A percentile compares a stretch with the other conserved stretches of the same genome.
These are phyloP conservation scores for Monilinia polystroma DNA, from an alignment of 2,329 filamentous ascomycete genomes.

Conservation along the genomic window DNA sequence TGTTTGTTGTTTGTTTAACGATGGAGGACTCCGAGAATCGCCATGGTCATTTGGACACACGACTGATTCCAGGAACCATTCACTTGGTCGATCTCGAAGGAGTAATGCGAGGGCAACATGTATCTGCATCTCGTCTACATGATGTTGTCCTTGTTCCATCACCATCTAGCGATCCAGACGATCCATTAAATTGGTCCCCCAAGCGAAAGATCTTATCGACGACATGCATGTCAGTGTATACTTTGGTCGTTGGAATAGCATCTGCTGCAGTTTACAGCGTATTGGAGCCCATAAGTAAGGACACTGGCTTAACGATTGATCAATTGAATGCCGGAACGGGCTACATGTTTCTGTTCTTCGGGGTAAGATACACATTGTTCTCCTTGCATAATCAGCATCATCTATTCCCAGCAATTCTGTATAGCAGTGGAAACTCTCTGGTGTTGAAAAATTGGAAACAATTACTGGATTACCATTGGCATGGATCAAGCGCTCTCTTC, in stretches of 20 bases:
- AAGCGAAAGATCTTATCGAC: slow-evolving; percentile 40
- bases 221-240: slow-evolving; percentile 44
- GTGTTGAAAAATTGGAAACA: background rate
- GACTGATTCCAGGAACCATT: slow-evolving; percentile 37
- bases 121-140: slow-evolving; percentile 31
- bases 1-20: background rate
- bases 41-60: slow-evolving; percentile 26
- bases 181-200: slow-evolving; percentile 44
- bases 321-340: slow-evolving; percentile 51
- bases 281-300: slow-evolving; percentile 47
- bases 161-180: slow-evolving; percentile 42
- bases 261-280: slow-evolving; percentile 51
- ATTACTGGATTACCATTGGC: background rate
- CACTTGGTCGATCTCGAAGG: slow-evolving; percentile 40
- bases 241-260: slow-evolving; percentile 50
- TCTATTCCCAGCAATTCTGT: background rate
- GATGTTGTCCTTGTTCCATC: slow-evolving; percentile 40
- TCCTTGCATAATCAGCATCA: background rate
- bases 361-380: slow-evolving; percentile 5
- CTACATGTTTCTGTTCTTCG: slow-evolving; percentile 49
- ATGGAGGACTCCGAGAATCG: slow-evolving; percentile 21
- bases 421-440: too few species aligned
- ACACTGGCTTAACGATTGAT: slow-evolving; percentile 47
- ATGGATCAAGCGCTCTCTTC: background rate
- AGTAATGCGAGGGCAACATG: slow-evolving; percentile 31